Evolutionary conservation across 1,284 basidiomycete species (phyloP), one percentile per base, ranked within the genome.

Genomic region (Fomitopsis palustris): DNA sequence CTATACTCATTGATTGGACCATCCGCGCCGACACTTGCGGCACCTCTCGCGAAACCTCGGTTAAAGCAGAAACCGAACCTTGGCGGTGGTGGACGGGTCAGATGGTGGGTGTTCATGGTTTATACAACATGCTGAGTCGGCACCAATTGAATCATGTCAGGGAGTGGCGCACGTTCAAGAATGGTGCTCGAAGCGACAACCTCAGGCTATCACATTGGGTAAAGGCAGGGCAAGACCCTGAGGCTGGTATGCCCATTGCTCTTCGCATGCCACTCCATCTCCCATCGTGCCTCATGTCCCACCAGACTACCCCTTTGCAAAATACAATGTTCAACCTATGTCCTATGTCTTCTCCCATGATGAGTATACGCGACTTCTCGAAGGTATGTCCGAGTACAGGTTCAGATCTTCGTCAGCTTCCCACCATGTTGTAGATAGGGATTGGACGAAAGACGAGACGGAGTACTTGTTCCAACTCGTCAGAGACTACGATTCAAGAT

Each of bases 361-460:
- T 61, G 97, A 99, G 77, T 99, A 99, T 72, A 84, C 85, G 10
- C 82, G 84, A 37, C 82, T 90, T 63, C 78, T 98, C 2, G 82
- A 90, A 75, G 91, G 92, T 90, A 58, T 33, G 74, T 65, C 17
- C 16, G 37, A n/a, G 4, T n/a, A 5, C 17, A 17, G 7, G 21
- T 1, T 31, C 23, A 19, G 19, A 35, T 29, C 29, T n/a, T 23
- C 42, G 33, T 39, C 33, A 39, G 19, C 38, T 43, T 53, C 35
- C 41, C 42, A 14, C 61, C 43, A 23, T 21, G 3, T 47, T 7
- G 19, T 4, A 87, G 95, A 98, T 71, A 78, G 79, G 17, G 87
- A 90, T 60, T 99, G 97, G 97, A 86, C 93, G 0, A 90, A 90
- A 65, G 93, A 96, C 67, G 96, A 99, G 77, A 98, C 97, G 0